Evolutionary conservation across 2,329 filamentous ascomycete genomes (phyloP), one percentile per base, ranked within the genome.

Genomic region (Sodiomyces alkalinus): DNA sequence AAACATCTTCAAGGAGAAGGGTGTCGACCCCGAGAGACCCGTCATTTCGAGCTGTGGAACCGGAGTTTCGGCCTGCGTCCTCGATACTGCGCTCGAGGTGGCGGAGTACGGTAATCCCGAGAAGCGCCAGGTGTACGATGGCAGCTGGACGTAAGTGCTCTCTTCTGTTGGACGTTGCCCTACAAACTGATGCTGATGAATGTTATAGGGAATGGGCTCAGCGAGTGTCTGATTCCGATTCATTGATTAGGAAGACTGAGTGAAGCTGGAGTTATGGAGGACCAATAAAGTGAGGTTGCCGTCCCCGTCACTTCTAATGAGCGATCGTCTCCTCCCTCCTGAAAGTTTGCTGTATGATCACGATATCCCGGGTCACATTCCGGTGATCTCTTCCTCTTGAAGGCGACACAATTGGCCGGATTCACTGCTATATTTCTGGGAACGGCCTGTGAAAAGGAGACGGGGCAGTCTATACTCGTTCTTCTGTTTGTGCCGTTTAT

Each of bases 1-100:
- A 41, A 68, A 76, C 44, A 48, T 96, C 11, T 90, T 98, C 44
- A 62, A 79, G 48, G 60, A 64, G n/a, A 87, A 79, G 47, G 78
- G 83, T 1, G 58, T 98, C 7, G 76, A 93, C 46, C 72, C 79
- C 0, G 62, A 64, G 17, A 83, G 77, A 49, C 80, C 86, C 4
- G 80, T 94, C 39, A 78, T 96, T 42, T 80, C 74, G 27, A 87
- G 71, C 43, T 98, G 90, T 44, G 90, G 90, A 9, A 94, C 86
- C 6, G 90, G 90, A 19, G 87, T 98, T 28, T 96, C 86, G 8
- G 90, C 90, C 6, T 82, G 81, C 12, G 71, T 94, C 23, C 72
- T 98, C 22, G 90, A 98, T 47, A 78, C 85, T 20, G 90, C 85
- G 2, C 56, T 98, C 30, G 72, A 71, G 17, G 74, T 83, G 51